phyloP scores from a whole-genome alignment of 2,329 filamentous ascomycete species.

The Botrytis byssoidea region DNA sequence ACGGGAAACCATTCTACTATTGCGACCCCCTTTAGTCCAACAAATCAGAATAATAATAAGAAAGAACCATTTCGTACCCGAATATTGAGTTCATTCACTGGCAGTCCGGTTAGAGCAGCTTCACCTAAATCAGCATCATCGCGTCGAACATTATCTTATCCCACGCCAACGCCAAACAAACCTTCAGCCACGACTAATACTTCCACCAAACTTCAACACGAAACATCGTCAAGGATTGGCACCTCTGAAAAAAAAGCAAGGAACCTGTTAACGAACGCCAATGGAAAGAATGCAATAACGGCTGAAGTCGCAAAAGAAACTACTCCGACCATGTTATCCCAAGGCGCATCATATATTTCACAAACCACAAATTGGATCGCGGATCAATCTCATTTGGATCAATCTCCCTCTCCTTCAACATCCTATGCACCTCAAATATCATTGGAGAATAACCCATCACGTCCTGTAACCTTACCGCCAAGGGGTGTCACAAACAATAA shows the following conservation, averaged over 20 bases:
- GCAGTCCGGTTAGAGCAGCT: constrained; percentile 12
- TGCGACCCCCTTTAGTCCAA: constrained; percentile 19
- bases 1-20: constrained; percentile 20
- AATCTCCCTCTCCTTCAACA: constrained; percentile 1
- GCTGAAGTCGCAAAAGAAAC: constrained; percentile 26
- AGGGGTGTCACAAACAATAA: constrained; percentile 34
- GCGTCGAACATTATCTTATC: constrained; percentile 21
- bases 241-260: constrained; percentile 15
- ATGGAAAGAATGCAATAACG: constrained; percentile 24
- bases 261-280: constrained; percentile 19
- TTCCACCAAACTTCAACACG: constrained; percentile 5
- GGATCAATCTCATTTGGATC: constrained; percentile 29
- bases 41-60: constrained; percentile 12
- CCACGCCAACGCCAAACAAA: constrained; percentile 13
- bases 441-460: constrained; percentile 23
- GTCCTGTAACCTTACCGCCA: constrained; percentile 34
- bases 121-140: constrained; percentile 17
- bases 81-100: constrained; percentile 16
- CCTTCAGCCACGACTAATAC: not conserved
- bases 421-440: constrained; percentile 18
- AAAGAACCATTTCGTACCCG: constrained; percentile 19
- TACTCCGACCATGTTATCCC: constrained; percentile 35
- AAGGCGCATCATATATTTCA: constrained; percentile 27
- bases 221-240: not conserved
- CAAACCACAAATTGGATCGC: constrained; percentile 36